A percentile compares a stretch with the other conserved stretches of the same genome.
phyloP scores from a whole-genome alignment of 306 rosid genomes.

The Trifolium subterraneum region DNA sequence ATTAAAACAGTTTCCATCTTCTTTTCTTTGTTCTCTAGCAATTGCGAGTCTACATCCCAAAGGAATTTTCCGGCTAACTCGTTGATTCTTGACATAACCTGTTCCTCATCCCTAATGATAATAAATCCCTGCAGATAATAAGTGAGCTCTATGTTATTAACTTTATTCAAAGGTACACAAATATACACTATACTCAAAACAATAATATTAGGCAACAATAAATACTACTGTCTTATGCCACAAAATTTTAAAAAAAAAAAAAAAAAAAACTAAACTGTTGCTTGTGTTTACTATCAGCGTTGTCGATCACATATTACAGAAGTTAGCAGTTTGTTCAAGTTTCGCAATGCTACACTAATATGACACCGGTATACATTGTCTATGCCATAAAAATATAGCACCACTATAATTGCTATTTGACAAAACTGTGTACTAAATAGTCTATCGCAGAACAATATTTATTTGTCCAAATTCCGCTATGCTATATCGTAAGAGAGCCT shows the following conservation, averaged over 20 bases:
- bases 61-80: conserved; percentile 69
- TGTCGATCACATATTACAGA: background rate
- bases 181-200: background rate
- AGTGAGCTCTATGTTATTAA: conserved; percentile 2
- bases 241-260: too few species aligned
- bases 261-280: too few species aligned
- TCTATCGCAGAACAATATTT: background rate
- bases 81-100: conserved; percentile 62
- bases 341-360: background rate
- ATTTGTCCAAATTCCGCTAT: background rate
- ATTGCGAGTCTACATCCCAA: conserved; percentile 75
- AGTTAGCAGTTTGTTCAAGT: background rate
- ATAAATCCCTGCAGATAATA: conserved; percentile 68
- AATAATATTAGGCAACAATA: too few species aligned
- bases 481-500: background rate
- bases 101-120: conserved; percentile 74
- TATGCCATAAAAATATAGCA: too few species aligned
- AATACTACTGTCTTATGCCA: too few species aligned
- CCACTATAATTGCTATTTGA: background rate
- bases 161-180: background rate
- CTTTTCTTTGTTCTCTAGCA: conserved; percentile 71
- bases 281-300: background rate
- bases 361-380: too few species aligned
- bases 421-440: background rate
- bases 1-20: conserved; percentile 68